Evolutionary conservation across 2,329 filamentous ascomycete genomes (phyloP).

Genomic region (Colletotrichum kahawae): DNA sequence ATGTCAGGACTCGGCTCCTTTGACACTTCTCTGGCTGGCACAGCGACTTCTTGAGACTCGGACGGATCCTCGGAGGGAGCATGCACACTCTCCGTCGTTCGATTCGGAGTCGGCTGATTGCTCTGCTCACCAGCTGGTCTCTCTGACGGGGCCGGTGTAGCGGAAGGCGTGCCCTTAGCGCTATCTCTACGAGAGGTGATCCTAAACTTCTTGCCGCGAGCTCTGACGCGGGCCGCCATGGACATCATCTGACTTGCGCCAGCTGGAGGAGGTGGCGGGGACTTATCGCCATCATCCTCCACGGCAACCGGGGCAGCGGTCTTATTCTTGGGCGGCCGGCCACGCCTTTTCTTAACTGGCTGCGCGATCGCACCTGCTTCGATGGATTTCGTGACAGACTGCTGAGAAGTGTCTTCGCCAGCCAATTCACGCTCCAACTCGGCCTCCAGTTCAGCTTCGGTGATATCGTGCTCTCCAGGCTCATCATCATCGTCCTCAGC

Average conservation of each 20-base stretch:
- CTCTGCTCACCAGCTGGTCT: neutral
- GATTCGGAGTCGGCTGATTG: neutral
- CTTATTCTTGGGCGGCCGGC: constrained; percentile 16
- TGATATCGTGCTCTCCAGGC: constrained; percentile 24
- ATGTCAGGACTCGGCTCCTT: neutral
- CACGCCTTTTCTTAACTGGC: constrained; percentile 12
- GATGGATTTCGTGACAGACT: neutral
- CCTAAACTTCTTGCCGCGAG: constrained; percentile 58
- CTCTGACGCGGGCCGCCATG: constrained; percentile 61
- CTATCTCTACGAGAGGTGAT: constrained; percentile 43
- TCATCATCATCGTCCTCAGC: neutral
- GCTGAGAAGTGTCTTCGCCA: constrained; percentile 22
- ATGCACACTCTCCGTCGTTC: neutral
- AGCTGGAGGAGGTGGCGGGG: constrained; percentile 3
- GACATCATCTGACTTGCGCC: constrained; percentile 46
- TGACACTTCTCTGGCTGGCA: neutral
- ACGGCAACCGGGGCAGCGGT: neutral
- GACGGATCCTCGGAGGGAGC: neutral
- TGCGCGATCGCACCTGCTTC: constrained; percentile 18
- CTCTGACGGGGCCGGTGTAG: neutral
- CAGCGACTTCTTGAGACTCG: neutral
- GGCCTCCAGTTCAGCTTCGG: constrained; percentile 37
- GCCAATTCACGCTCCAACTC: constrained; percentile 37
- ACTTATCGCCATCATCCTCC: neutral
- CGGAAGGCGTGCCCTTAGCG: neutral